A percentile compares a stretch with the other conserved stretches of the same genome.
These are phyloP conservation scores for Solanum hybrid DNA, from an alignment of 305 asterid species.

Conservation along the genomic window DNA sequence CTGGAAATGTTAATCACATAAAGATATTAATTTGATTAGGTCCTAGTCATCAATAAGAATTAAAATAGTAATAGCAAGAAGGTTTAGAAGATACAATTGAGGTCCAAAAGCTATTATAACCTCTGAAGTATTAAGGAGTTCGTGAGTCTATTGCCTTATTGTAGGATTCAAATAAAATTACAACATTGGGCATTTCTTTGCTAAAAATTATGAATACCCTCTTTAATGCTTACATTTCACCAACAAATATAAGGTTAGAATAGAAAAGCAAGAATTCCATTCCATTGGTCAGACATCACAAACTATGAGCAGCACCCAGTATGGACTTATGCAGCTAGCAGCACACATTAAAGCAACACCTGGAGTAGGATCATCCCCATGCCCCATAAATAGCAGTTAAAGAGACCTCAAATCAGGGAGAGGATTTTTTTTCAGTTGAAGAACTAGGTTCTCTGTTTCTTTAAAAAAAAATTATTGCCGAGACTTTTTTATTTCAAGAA, in stretches of 20 bases:
- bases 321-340: background rate
- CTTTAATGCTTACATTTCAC: background rate
- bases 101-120: background rate
- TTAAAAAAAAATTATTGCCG: background rate
- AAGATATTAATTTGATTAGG: background rate
- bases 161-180: background rate
- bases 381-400: background rate
- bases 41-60: background rate
- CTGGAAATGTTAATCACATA: background rate
- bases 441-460: background rate
- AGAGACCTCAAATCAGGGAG: background rate
- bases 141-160: background rate
- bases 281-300: background rate
- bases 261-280: background rate
- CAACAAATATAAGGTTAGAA: background rate
- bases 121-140: background rate
- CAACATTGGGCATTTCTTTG: background rate
- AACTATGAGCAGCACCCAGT: background rate
- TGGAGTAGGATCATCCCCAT: background rate
- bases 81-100: background rate
- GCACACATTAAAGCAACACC: background rate
- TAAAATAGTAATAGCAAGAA: background rate
- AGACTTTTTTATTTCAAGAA: background rate
- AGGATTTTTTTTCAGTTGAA: background rate
- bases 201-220: background rate